Evolutionary conservation across 805 yeast species (phyloP).

Genomic region (Lipomyces starkeyi): DNA sequence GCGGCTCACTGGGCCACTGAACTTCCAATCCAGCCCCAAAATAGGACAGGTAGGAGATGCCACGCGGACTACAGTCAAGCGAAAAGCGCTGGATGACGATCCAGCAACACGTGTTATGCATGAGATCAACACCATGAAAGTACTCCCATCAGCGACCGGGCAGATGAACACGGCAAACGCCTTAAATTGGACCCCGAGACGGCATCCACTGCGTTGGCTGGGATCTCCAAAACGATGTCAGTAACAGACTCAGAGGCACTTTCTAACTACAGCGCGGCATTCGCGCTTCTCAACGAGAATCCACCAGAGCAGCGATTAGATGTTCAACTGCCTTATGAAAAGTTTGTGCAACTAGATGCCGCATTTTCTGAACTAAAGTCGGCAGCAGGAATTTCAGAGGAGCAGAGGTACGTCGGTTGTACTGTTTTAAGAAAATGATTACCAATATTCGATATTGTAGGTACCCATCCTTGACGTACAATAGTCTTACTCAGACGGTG

Average conservation of each 20-base stretch:
- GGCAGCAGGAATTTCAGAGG: conserved; percentile 5
- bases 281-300: conserved; percentile 6
- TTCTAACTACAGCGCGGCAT: conserved; percentile 3
- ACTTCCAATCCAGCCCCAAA: too few species aligned
- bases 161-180: too few species aligned
- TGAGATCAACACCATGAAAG: too few species aligned
- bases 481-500: conserved; percentile 6
- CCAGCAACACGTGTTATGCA: too few species aligned
- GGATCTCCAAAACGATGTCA: conserved; percentile 4
- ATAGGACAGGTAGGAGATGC: too few species aligned
- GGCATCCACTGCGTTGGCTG: conserved; percentile 2
- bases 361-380: too few species aligned
- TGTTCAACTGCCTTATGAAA: conserved; percentile 8
- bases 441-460: conserved; percentile 1
- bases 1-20: too few species aligned
- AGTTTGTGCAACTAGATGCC: conserved; percentile 1
- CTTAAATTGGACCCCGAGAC: too few species aligned
- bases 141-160: too few species aligned
- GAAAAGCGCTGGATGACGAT: too few species aligned
- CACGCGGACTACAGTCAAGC: too few species aligned
- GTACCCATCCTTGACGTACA: conserved; percentile 8
- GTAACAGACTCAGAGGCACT: conserved; percentile 5
- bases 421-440: background rate
- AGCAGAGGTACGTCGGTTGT: conserved; percentile 5
- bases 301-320: conserved; percentile 4